phyloP scores from a whole-genome alignment of 495 filamentous ascomycete genomes.

The Penicillium atrosanguineum region DNA sequence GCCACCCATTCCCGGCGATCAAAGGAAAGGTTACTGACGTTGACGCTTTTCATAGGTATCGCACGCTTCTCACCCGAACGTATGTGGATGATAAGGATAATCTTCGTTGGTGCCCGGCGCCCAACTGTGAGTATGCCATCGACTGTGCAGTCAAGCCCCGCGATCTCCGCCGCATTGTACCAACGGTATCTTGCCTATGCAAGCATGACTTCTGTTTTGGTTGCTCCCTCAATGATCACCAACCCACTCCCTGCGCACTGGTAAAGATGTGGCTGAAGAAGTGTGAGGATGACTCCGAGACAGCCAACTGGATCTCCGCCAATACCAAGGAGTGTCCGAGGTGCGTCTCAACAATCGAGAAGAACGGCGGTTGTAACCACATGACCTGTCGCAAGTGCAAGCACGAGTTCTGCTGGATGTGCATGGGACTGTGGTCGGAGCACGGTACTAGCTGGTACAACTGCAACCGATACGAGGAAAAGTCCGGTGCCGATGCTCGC shows the following conservation, averaged over 20 bases:
- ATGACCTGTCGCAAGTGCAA: slow-evolving; percentile 99
- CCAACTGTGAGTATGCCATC: slow-evolving; percentile 88
- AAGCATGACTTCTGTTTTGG: slow-evolving; percentile 91
- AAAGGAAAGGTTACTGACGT: slow-evolving; percentile 13
- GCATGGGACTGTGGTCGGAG: slow-evolving; percentile 98
- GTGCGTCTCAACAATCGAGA: slow-evolving; percentile 95
- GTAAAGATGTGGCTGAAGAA: slow-evolving; percentile 98
- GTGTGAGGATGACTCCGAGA: slow-evolving; percentile 97
- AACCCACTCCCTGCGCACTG: slow-evolving; percentile 84
- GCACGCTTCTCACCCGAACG: slow-evolving; percentile 82
- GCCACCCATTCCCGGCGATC: slow-evolving; percentile 1
- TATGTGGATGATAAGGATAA: slow-evolving; percentile 96
- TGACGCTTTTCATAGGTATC: slow-evolving; percentile 55
- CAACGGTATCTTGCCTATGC: slow-evolving; percentile 83
- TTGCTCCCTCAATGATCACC: slow-evolving; percentile 89
- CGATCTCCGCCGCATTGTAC: slow-evolving; percentile 79
- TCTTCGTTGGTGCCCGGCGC: slow-evolving; percentile 95
- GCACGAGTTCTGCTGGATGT: slow-evolving; percentile 99
- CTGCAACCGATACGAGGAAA: slow-evolving; percentile 96
- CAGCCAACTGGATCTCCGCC: slow-evolving; percentile 98
- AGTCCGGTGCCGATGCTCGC: slow-evolving; percentile 83
- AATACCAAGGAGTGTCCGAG: slow-evolving; percentile 98
- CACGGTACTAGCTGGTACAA: slow-evolving; percentile 99
- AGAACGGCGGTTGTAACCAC: slow-evolving; percentile 98
- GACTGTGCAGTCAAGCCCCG: slow-evolving; percentile 84